A percentile compares a stretch with the other conserved stretches of the same genome.
These are phyloP conservation scores for Hypoxylon cercidicola DNA, from an alignment of 495 filamentous ascomycete species.

Conservation along the genomic window DNA sequence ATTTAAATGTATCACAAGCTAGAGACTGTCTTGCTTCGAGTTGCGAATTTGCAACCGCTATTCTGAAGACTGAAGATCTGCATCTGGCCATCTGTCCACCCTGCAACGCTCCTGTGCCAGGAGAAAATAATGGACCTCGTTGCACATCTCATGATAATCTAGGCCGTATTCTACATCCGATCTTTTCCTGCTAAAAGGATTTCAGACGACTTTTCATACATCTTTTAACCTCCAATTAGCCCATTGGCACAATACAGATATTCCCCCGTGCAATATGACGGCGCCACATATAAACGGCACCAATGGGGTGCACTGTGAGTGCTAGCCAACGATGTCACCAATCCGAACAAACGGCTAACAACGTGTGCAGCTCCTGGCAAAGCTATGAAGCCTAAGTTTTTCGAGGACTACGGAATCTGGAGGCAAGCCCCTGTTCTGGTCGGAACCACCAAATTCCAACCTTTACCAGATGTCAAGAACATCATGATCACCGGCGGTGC, in stretches of 20 bases:
- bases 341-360: constrained; percentile 15
- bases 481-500: constrained; percentile 79
- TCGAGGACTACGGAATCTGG: constrained; percentile 67
- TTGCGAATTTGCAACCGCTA: constrained; percentile 29
- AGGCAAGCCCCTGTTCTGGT: constrained; percentile 71
- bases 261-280: constrained; percentile 33
- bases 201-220: constrained; percentile 3
- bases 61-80: constrained; percentile 39
- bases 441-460: constrained; percentile 71
- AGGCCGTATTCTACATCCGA: constrained; percentile 9
- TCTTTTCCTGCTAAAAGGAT: constrained; percentile 1
- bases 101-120: constrained; percentile 25
- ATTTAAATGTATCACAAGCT: constrained; percentile 27
- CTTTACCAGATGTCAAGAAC: constrained; percentile 70
- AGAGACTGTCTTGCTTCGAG: constrained; percentile 34
- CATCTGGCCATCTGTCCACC: constrained; percentile 43
- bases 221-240: constrained; percentile 13
- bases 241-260: constrained; percentile 21
- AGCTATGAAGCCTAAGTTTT: constrained; percentile 50
- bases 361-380: constrained; percentile 28
- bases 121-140: constrained; percentile 38
- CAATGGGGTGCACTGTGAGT: constrained; percentile 45
- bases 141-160: constrained; percentile 29
- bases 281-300: constrained; percentile 39
- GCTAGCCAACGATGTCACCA: constrained; percentile 3